These are phyloP conservation scores for Clonostachys solani DNA, from an alignment of 2,329 filamentous ascomycete genomes.

Conservation along the genomic window DNA sequence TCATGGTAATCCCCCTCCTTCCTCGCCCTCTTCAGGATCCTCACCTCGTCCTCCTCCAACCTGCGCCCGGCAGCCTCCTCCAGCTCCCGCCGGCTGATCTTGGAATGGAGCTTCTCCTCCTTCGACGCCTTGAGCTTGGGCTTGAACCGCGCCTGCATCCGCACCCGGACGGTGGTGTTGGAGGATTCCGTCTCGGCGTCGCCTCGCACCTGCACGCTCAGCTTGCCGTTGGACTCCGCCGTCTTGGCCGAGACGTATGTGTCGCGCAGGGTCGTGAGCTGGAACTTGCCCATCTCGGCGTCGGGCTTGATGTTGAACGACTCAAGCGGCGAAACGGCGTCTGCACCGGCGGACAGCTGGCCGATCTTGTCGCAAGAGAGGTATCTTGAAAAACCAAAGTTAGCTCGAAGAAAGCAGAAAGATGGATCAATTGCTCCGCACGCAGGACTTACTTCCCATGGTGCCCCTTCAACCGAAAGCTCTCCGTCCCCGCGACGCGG, in stretches of 20 bases:
- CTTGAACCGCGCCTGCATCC: slow-evolving; percentile 96
- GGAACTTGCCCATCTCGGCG: slow-evolving; percentile 66
- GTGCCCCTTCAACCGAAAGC: slow-evolving; percentile 82
- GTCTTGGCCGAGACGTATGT: slow-evolving; percentile 53
- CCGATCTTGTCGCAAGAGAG: slow-evolving; percentile 83
- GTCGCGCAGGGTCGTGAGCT: slow-evolving; percentile 68
- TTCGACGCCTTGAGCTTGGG: slow-evolving; percentile 74
- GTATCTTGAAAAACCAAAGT: slow-evolving; percentile 49
- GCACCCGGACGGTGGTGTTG: slow-evolving; percentile 70
- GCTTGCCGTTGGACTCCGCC: slow-evolving; percentile 17
- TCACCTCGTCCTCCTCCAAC: slow-evolving; percentile 83
- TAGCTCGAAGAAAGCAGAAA: neutral
- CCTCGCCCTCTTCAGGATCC: slow-evolving; percentile 74
- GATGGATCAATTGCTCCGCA: neutral
- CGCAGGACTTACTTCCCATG: slow-evolving; percentile 64
- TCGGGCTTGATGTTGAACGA: slow-evolving; percentile 67
- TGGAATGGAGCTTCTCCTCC: slow-evolving; percentile 78
- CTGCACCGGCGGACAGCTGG: slow-evolving; percentile 67
- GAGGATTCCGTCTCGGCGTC: slow-evolving; percentile 67
- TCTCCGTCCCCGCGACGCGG: slow-evolving; percentile 74
- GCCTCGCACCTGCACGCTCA: slow-evolving; percentile 59
- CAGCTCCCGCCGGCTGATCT: slow-evolving; percentile 80
- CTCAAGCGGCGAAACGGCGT: slow-evolving; percentile 82
- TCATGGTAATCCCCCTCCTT: slow-evolving; percentile 90
- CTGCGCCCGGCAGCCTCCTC: slow-evolving; percentile 74